Evolutionary conservation across 2,329 filamentous ascomycete species (phyloP).

Genomic region (Xylaria sp.): DNA sequence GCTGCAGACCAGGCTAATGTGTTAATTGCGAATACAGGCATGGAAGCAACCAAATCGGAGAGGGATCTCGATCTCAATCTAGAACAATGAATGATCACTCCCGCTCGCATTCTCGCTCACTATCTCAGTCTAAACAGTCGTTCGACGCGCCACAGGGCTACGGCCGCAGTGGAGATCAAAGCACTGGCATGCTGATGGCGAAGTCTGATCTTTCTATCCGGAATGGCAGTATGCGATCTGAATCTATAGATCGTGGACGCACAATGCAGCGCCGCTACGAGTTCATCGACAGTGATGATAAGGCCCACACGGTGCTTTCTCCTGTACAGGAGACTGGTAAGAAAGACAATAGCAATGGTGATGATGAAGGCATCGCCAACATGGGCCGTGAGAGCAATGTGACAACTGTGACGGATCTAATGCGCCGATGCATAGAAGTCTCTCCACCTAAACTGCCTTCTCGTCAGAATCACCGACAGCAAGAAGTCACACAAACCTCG

Average conservation of each 20-base stretch:
- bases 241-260: constrained; percentile 30
- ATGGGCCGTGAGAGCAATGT: constrained; percentile 33
- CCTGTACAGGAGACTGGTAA: constrained; percentile 30
- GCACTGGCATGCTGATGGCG: background rate
- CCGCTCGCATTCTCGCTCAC: constrained; percentile 14
- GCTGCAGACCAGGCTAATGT: background rate
- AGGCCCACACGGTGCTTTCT: constrained; percentile 7
- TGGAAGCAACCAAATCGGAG: constrained; percentile 1
- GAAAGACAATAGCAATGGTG: background rate
- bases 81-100: constrained; percentile 4
- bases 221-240: background rate
- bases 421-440: constrained; percentile 17
- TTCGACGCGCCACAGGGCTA: constrained; percentile 1
- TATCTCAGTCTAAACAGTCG: constrained; percentile 9
- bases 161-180: background rate
- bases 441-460: constrained; percentile 19
- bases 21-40: constrained; percentile 19
- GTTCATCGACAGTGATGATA: constrained; percentile 34
- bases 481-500: constrained; percentile 7
- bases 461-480: background rate
- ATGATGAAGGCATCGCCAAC: background rate
- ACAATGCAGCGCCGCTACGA: constrained; percentile 32
- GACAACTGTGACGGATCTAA: constrained; percentile 42
- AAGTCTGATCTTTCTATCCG: background rate
- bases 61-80: constrained; percentile 4